These are phyloP conservation scores for Tulasnella sp. DNA, from an alignment of 768 basidiomycete species.

Conservation along the genomic window DNA sequence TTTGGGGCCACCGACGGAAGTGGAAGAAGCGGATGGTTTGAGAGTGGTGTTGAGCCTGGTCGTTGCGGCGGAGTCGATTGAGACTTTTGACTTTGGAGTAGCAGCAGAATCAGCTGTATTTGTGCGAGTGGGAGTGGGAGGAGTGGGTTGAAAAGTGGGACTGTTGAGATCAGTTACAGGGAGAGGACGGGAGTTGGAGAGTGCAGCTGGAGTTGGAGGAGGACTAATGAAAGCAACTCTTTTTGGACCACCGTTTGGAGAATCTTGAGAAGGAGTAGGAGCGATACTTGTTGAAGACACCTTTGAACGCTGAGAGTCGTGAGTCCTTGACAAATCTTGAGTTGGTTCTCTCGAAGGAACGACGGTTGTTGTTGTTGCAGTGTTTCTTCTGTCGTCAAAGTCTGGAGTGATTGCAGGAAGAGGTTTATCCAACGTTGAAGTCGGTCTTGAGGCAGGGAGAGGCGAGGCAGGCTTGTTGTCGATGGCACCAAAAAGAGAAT, in stretches of 20 bases:
- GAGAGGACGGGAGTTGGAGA: conserved; percentile 30
- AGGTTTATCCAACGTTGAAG: no score
- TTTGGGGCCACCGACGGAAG: conserved; percentile 2
- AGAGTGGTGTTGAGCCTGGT: conserved; percentile 1
- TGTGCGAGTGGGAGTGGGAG: neutral
- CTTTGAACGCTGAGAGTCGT: no score
- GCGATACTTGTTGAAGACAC: no score
- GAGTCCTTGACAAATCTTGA: no score
- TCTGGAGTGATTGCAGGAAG: no score
- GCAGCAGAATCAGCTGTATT: neutral
- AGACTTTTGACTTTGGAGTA: neutral
- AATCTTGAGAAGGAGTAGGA: no score
- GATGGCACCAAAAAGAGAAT: no score
- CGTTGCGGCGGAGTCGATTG: neutral
- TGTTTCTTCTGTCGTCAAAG: no score
- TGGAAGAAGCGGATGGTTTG: conserved; percentile 4
- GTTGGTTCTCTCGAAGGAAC: no score
- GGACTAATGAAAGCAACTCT: conserved; percentile 83
- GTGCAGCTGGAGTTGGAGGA: conserved; percentile 50
- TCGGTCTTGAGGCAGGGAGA: no score
- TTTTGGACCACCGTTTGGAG: conserved; percentile 40
- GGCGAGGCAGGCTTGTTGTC: no score
- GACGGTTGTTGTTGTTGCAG: no score
- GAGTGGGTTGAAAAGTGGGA: neutral
- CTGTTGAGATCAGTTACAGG: conserved; percentile 12